Percentiles rank a stretch among this genome's conserved stretches.
These are phyloP conservation scores for Pilatotrama ljubarskyi DNA, from an alignment of 768 basidiomycete species.

Conservation along the genomic window DNA sequence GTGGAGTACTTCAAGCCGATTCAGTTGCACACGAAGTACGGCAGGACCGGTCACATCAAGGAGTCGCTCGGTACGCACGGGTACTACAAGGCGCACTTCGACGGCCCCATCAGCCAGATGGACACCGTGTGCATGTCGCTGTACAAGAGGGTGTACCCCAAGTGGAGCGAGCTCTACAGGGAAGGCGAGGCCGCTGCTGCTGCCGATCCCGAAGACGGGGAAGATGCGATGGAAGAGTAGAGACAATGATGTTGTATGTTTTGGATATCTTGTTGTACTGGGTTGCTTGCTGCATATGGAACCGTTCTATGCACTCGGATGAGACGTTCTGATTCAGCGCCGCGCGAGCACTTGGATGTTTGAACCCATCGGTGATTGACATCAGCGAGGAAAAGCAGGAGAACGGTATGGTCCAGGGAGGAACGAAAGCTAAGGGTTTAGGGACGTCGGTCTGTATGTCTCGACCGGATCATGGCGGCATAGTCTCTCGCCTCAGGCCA, in stretches of 20 bases:
- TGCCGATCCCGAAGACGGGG: neutral
- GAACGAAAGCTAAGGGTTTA: neutral
- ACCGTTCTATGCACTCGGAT: conserved; percentile 52
- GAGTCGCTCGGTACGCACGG: conserved; percentile 97
- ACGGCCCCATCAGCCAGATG: conserved; percentile 93
- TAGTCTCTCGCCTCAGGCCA: conserved; percentile 71
- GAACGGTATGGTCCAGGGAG: neutral
- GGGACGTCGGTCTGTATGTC: no score
- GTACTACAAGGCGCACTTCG: conserved; percentile 93
- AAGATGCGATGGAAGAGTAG: conserved; percentile 30
- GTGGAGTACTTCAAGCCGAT: conserved; percentile 92
- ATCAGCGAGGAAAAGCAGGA: no score
- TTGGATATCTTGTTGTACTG: conserved; percentile 10
- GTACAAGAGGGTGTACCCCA: conserved; percentile 94
- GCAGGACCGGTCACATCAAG: conserved; percentile 83
- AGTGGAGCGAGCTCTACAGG: conserved; percentile 68
- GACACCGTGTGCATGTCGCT: conserved; percentile 94
- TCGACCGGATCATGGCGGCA: conserved; percentile 21
- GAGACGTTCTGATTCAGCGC: no score
- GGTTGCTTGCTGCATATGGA: conserved; percentile 81
- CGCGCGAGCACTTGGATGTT: no score
- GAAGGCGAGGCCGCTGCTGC: conserved; percentile 6
- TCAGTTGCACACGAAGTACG: conserved; percentile 89
- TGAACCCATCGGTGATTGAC: no score
- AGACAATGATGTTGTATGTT: neutral